Evolutionary conservation across 768 basidiomycete genomes (phyloP).

Genomic region (Mycena indigotica): DNA sequence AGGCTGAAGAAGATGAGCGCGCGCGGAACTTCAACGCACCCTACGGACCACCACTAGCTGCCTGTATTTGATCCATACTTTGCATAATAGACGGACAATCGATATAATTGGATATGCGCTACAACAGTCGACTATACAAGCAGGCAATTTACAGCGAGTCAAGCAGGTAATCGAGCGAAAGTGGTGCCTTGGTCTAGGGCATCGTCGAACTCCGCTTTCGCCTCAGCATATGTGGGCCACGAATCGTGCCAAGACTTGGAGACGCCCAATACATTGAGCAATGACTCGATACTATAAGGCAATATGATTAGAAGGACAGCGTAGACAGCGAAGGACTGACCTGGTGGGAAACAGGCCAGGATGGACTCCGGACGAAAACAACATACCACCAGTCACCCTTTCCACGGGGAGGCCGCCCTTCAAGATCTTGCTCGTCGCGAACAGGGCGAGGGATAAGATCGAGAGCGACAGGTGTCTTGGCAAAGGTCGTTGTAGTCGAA

Average conservation of each 20-base stretch:
- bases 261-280: background rate
- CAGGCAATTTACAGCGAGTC: background rate
- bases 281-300: background rate
- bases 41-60: background rate
- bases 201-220: background rate
- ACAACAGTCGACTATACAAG: too few relatives aligned
- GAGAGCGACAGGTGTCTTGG: too few relatives aligned
- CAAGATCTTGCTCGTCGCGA: too few relatives aligned
- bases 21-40: background rate
- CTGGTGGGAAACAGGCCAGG: background rate
- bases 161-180: background rate
- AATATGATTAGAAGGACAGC: background rate
- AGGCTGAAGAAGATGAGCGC: background rate
- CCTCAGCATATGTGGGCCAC: background rate
- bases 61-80: background rate
- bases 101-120: too few relatives aligned
- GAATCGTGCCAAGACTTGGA: background rate
- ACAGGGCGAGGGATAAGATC: too few relatives aligned
- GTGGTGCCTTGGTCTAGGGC: background rate
- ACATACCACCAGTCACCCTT: background rate
- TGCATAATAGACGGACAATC: too few relatives aligned
- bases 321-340: background rate
- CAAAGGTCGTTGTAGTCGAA: too few relatives aligned
- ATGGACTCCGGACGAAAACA: background rate
- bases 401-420: too few relatives aligned